phyloP scores from a whole-genome alignment of 2,329 filamentous ascomycete genomes.

The Fusarium sp. region DNA sequence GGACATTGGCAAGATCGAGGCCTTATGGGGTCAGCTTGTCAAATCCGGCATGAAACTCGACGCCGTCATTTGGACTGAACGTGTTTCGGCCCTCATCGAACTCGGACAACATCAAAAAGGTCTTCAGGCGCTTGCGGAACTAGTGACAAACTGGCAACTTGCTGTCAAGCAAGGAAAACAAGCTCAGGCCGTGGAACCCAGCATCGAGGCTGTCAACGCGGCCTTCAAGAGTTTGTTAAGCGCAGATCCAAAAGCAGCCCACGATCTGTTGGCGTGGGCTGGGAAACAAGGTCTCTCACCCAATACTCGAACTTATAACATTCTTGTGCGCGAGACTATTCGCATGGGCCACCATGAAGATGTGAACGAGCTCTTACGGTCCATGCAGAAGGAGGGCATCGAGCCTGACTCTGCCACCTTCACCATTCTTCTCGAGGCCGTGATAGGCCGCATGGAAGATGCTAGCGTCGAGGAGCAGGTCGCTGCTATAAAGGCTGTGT shows the following conservation, averaged over 20 bases:
- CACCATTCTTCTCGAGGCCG: slow-evolving; percentile 75
- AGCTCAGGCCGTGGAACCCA: slow-evolving; percentile 63
- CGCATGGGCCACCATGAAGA: slow-evolving; percentile 59
- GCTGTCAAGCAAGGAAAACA: slow-evolving; percentile 47
- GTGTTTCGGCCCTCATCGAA: slow-evolving; percentile 73
- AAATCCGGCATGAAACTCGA: slow-evolving; percentile 70
- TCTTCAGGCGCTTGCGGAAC: slow-evolving; percentile 73
- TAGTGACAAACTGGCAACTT: slow-evolving; percentile 69
- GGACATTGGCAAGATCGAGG: slow-evolving; percentile 69
- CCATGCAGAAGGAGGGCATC: slow-evolving; percentile 68
- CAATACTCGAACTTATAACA: slow-evolving; percentile 73
- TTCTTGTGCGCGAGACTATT: slow-evolving; percentile 71
- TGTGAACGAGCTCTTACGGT: slow-evolving; percentile 62
- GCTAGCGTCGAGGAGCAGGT: slow-evolving; percentile 61
- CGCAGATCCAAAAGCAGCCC: slow-evolving; percentile 60
- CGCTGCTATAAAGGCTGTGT: slow-evolving; percentile 62
- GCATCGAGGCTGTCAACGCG: slow-evolving; percentile 75
- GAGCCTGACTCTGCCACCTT: slow-evolving; percentile 76
- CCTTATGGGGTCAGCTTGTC: slow-evolving; percentile 74
- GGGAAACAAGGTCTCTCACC: slow-evolving; percentile 64
- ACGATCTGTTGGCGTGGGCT: slow-evolving; percentile 69
- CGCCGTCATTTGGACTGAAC: slow-evolving; percentile 73
- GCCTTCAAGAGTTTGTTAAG: slow-evolving; percentile 72
- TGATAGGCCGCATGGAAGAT: slow-evolving; percentile 57
- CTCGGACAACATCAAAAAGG: slow-evolving; percentile 64